Percentiles rank a stretch among this genome's conserved stretches.
Evolutionary conservation across 176 grass and related monocot genomes (phyloP).

Genomic region (Zoysia pacifica): DNA sequence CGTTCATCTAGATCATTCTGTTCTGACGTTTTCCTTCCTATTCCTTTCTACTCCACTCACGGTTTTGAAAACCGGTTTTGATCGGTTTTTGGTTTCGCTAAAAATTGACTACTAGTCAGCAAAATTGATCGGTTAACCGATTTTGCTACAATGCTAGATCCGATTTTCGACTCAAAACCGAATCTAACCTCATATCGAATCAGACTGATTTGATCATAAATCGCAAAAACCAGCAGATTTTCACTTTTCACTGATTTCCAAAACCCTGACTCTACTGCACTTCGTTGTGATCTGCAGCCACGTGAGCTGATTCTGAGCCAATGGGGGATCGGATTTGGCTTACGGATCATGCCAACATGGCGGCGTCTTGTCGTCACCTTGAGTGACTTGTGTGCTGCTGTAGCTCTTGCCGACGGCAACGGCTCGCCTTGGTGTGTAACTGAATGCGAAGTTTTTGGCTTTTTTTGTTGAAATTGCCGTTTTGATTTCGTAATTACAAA

Average conservation of each 20-base stretch:
- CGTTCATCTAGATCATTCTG: constrained; percentile 23
- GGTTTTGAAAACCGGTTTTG: no score
- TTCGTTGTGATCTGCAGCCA: constrained; percentile 17
- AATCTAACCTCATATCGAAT: no score
- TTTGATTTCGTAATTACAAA: neutral
- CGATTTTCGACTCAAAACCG: no score
- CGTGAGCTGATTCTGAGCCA: constrained; percentile 27
- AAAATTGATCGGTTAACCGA: no score
- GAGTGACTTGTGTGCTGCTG: neutral
- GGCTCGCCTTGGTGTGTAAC: neutral
- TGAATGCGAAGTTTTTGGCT: neutral
- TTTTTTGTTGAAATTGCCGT: neutral
- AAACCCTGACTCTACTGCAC: neutral
- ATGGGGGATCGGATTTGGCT: constrained; percentile 33
- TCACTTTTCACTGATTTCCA: no score
- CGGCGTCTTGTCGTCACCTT: constrained; percentile 4
- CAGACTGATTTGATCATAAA: no score
- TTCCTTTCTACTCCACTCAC: neutral
- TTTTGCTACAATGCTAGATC: no score
- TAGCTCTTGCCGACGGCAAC: constrained; percentile 27
- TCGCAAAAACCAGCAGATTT: no score
- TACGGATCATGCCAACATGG: constrained; percentile 1
- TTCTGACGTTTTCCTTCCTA: neutral
- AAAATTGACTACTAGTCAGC: no score
- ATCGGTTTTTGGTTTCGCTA: no score